Evolutionary conservation across 768 basidiomycete genomes (phyloP).

Genomic region (Rhodotorula paludigena): DNA sequence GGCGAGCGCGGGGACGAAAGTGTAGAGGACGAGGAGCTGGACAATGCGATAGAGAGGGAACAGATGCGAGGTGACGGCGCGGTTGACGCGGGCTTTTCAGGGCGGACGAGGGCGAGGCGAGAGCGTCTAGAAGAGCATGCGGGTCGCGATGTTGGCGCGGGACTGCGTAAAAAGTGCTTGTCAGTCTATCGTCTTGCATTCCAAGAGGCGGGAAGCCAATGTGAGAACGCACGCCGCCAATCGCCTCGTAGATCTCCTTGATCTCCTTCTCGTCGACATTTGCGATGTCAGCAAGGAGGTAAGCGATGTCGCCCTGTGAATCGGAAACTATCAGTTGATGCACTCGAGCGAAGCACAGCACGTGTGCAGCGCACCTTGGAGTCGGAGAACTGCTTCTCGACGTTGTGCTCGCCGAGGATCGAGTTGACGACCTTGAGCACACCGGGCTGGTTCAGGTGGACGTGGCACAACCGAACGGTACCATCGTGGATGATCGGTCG

Average conservation of each 20-base stretch:
- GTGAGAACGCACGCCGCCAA: conserved; percentile 10
- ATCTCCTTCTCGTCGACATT: conserved; percentile 78
- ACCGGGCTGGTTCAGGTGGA: conserved; percentile 88
- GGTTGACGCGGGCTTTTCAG: not conserved
- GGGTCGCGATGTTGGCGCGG: conserved; percentile 36
- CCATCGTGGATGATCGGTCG: conserved; percentile 83
- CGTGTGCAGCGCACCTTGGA: conserved; percentile 37
- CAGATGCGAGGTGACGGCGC: not conserved
- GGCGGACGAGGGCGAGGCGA: not conserved
- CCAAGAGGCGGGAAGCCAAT: too few species aligned
- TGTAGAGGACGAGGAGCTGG: not conserved
- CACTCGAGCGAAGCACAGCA: too few species aligned
- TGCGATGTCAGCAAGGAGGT: conserved; percentile 94
- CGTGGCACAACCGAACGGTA: conserved; percentile 82
- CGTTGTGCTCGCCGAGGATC: conserved; percentile 87
- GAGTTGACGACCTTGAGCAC: conserved; percentile 94
- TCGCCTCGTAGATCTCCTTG: conserved; percentile 62
- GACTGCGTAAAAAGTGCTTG: not conserved
- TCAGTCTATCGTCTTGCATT: not conserved
- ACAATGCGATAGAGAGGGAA: not conserved
- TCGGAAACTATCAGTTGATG: too few species aligned
- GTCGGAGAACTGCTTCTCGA: conserved; percentile 99
- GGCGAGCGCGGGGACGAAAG: too few species aligned
- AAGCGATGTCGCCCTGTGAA: conserved; percentile 76
- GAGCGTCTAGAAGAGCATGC: conserved; percentile 34